These are phyloP conservation scores for Phytophthora megakarya DNA, from an alignment of 352 stramenopile species.

Conservation along the genomic window DNA sequence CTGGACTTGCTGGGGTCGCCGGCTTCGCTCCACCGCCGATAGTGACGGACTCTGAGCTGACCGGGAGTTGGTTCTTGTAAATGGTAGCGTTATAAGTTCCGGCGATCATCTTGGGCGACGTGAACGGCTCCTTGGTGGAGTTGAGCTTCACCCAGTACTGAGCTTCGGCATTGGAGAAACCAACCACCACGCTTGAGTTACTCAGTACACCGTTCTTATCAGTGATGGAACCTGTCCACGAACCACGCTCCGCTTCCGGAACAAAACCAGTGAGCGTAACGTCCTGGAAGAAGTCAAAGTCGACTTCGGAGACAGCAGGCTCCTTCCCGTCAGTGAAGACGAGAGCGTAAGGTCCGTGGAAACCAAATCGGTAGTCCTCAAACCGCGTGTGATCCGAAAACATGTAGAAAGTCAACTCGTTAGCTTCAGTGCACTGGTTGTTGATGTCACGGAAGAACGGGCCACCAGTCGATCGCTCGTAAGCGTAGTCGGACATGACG, in stretches of 20 bases:
- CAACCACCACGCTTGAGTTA: constrained; percentile 39
- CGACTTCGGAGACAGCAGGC: constrained; percentile 25
- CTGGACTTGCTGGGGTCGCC: background rate
- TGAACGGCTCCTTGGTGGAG: constrained; percentile 29
- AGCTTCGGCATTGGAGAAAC: constrained; percentile 46
- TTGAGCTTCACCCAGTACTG: constrained; percentile 54
- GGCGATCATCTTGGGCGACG: constrained; percentile 49
- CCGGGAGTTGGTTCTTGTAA: constrained; percentile 60
- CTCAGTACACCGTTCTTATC: constrained; percentile 37
- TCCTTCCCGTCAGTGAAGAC: constrained; percentile 45
- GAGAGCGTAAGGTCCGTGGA: constrained; percentile 59
- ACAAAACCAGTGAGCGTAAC: constrained; percentile 52
- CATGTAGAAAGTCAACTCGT: constrained; percentile 64
- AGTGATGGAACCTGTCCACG: constrained; percentile 38
- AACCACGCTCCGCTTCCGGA: constrained; percentile 32
- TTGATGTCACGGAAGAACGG: constrained; percentile 69
- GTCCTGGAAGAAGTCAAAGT: constrained; percentile 61
- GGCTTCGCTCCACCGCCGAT: constrained; percentile 19
- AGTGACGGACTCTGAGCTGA: constrained; percentile 39
- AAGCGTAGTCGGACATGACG: constrained; percentile 49
- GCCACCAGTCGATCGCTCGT: constrained; percentile 52
- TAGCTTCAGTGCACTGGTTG: constrained; percentile 55
- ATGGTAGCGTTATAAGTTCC: constrained; percentile 59
- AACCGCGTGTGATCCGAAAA: constrained; percentile 63
- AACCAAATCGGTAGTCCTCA: constrained; percentile 59